These are phyloP conservation scores for Capsella rubella DNA, from an alignment of 441 rosid genomes.

Conservation along the genomic window DNA sequence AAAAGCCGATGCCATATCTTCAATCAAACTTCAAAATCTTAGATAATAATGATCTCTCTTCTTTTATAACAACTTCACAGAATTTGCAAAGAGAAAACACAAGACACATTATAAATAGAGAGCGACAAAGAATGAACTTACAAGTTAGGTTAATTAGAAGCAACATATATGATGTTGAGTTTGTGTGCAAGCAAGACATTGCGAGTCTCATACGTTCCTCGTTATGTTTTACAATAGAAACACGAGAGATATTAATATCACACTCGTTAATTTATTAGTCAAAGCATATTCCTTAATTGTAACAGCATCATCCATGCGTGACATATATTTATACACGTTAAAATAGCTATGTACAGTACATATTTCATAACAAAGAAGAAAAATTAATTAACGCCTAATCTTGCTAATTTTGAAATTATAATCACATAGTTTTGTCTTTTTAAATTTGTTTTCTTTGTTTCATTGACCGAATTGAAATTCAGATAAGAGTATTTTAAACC, in stretches of 20 bases:
- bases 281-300: conserved; percentile 23
- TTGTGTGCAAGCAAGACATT: conserved; percentile 62
- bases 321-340: too few species aligned
- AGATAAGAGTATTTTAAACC: neutral
- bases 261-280: neutral
- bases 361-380: too few species aligned
- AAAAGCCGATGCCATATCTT: conserved; percentile 30
- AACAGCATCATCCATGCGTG: conserved; percentile 26
- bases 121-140: conserved; percentile 28
- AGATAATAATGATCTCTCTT: conserved; percentile 35
- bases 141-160: conserved; percentile 35
- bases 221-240: conserved; percentile 19
- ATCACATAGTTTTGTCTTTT: too few species aligned
- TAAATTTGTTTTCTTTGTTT: too few species aligned
- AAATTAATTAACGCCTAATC: neutral
- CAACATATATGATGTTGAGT: conserved; percentile 41
- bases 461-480: neutral
- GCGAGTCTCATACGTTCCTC: conserved; percentile 45
- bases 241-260: conserved; percentile 32
- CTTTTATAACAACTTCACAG: conserved; percentile 8
- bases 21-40: conserved; percentile 22
- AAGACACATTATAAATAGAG: conserved; percentile 36
- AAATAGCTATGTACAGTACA: neutral
- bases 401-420: too few species aligned
- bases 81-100: conserved; percentile 29